A percentile compares a stretch with the other conserved stretches of the same genome.
Evolutionary conservation across 2,329 filamentous ascomycete species (phyloP).

Genomic region (Parafenestella ontariensis): DNA sequence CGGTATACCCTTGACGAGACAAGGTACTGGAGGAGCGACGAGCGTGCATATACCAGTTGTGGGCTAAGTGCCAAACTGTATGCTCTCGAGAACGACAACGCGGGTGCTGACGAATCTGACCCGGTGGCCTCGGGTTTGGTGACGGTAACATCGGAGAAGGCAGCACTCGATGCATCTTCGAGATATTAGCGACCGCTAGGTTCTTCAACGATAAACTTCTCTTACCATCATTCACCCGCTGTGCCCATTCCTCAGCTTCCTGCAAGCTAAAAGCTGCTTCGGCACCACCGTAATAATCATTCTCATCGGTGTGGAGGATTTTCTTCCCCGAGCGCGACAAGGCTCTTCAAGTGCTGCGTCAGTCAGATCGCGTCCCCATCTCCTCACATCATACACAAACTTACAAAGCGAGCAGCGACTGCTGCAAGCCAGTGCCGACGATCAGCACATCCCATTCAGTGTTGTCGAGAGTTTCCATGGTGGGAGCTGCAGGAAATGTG

Average conservation of each 20-base stretch:
- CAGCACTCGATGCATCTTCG: conserved; percentile 24
- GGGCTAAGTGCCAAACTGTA: conserved; percentile 87
- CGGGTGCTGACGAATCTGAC: conserved; percentile 35
- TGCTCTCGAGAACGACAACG: conserved; percentile 69
- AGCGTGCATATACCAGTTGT: conserved; percentile 84
- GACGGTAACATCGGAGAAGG: conserved; percentile 44
- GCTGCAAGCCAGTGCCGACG: conserved; percentile 59
- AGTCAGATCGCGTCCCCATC: conserved; percentile 67
- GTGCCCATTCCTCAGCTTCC: conserved; percentile 79
- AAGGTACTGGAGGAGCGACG: conserved; percentile 76
- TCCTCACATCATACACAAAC: conserved; percentile 34
- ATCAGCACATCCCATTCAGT: conserved; percentile 62
- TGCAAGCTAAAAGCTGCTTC: conserved; percentile 86
- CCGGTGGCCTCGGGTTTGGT: conserved; percentile 30
- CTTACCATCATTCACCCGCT: conserved; percentile 49
- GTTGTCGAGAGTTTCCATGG: conserved; percentile 59
- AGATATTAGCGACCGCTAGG: conserved; percentile 10
- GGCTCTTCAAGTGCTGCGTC: conserved; percentile 76
- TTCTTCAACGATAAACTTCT: background rate
- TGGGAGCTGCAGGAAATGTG: conserved; percentile 27
- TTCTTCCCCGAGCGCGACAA: conserved; percentile 92
- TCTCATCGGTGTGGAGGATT: conserved; percentile 86
- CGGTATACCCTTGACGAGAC: conserved; percentile 89
- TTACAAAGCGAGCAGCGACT: conserved; percentile 63
- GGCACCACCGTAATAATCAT: conserved; percentile 84